Evolutionary conservation across 805 yeast species (phyloP), one percentile per base, ranked within the genome.

Genomic region (Myxozyma melibiosi): DNA sequence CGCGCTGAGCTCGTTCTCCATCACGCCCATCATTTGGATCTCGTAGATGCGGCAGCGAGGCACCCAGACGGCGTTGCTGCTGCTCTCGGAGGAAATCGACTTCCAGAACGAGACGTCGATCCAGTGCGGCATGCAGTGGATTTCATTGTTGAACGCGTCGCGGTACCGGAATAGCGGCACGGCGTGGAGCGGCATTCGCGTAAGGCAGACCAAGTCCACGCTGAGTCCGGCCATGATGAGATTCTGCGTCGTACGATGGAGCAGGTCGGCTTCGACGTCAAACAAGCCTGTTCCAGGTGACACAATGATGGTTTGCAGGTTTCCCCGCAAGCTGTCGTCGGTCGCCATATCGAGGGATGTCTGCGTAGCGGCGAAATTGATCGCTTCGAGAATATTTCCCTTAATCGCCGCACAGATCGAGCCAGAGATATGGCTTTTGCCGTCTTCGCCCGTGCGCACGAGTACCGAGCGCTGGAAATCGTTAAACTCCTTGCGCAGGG

Each of bases 11-110:
- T 94, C 97, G 65, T 88, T 89, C 66, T 92, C 98, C 85, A 92
- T 90, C 6, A 94, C 81, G 0, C 98, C 98, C 95, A 92, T 92
- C 97, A 94, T 94, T 70, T 94, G 98, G 18, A 94, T 73, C 67
- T 92, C 98, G 70, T 94, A 92, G 49, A 94, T 91, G 66, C 89
- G 90, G 71, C 97, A 90, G 34, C 94, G 77, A 0, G 99, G 97
- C n/a, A 86, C 80, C 97, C 98, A 92, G 16, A 47, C 35, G 13
- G 53, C 14, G 22, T 54, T 47, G 22, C 22, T 33, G 16, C 75
- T 74, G 28, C 77, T 75, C 2, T 78, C 70, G 48, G 86, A 88
- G 52, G 46, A 37, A 16, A 34, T 55, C n/a, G 57, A 45, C 40
- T 80, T 83, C 88, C 96, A 94, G 67, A 87, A 94, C 0, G 96